phyloP scores from a whole-genome alignment of 2,329 filamentous ascomycete genomes.

The Trichoderma semiorbis region DNA sequence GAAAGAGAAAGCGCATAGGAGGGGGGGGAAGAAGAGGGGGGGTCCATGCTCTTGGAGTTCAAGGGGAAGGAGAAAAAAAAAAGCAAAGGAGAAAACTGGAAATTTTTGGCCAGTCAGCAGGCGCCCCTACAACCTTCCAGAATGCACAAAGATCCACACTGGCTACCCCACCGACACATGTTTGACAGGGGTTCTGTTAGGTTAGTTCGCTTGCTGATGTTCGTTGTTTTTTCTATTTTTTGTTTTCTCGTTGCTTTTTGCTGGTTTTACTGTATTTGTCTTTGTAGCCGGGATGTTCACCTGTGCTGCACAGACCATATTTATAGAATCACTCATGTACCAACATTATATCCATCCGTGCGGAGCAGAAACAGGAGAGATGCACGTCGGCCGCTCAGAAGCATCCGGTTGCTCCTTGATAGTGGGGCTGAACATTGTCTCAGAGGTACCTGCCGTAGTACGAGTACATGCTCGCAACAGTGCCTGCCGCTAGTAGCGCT shows the following conservation, averaged over 20 bases:
- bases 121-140: constrained; percentile 14
- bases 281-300: background rate
- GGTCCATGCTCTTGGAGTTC: background rate
- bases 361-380: background rate
- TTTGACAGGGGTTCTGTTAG: constrained; percentile 30
- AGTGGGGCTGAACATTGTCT: background rate
- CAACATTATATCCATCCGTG: background rate
- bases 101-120: constrained; percentile 22
- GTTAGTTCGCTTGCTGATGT: constrained; percentile 21
- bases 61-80: background rate
- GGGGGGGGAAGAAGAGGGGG: background rate
- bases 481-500: background rate
- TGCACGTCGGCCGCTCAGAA: background rate
- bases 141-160: constrained; percentile 24
- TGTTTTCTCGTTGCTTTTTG: background rate
- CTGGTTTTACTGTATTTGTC: background rate
- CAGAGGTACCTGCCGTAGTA: background rate
- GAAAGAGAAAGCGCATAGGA: background rate
- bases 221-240: background rate
- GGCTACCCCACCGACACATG: constrained; percentile 27
- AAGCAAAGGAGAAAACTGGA: background rate
- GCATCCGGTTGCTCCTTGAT: background rate
- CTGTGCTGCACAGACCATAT: background rate
- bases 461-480: background rate
- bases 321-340: background rate